Conservation (phyloP, 768 basidiomycete species). For the Phlegmacium glaucopus region DNA sequence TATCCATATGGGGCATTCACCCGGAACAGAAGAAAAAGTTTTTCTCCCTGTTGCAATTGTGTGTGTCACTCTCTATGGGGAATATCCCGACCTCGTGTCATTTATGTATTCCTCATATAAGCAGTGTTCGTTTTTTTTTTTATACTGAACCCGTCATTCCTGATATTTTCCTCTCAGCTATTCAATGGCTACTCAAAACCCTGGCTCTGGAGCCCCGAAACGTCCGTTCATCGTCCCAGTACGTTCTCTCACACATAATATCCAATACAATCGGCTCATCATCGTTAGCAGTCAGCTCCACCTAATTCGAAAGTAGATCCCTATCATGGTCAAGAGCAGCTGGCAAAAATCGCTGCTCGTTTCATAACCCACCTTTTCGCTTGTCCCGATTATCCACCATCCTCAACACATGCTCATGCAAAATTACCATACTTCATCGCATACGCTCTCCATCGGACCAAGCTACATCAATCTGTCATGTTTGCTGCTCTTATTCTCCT, state of each 20-base stretch:
- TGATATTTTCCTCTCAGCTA: slow-evolving; percentile 12
- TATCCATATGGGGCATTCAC: slow-evolving; percentile 10
- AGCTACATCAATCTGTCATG: slow-evolving; percentile 65
- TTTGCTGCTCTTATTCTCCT: slow-evolving; percentile 68
- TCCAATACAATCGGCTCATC: background rate
- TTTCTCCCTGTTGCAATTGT: too few species aligned
- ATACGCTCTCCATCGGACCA: slow-evolving; percentile 83
- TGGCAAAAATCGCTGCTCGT: slow-evolving; percentile 65
- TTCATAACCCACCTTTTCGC: slow-evolving; percentile 86
- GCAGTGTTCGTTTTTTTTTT: slow-evolving; percentile 1
- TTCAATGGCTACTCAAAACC: slow-evolving; percentile 18
- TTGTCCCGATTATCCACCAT: slow-evolving; percentile 78
- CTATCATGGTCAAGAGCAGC: slow-evolving; percentile 74
- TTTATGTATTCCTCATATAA: background rate
- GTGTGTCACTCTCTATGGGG: slow-evolving; percentile 2
- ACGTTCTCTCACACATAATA: slow-evolving; percentile 2
- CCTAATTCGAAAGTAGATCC: slow-evolving; percentile 41
- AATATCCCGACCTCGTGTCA: slow-evolving; percentile 4
- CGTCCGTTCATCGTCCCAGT: slow-evolving; percentile 21
- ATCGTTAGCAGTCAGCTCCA: slow-evolving; percentile 20
- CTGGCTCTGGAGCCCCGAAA: slow-evolving; percentile 18
- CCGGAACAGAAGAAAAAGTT: slow-evolving; percentile 10
- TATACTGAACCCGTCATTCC: slow-evolving; percentile 11
- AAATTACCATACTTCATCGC: slow-evolving; percentile 78
- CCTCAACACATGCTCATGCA: slow-evolving; percentile 52